Conservation (phyloP, 2,329 filamentous ascomycete species). For the Tolypocladium cylindrosporum region DNA sequence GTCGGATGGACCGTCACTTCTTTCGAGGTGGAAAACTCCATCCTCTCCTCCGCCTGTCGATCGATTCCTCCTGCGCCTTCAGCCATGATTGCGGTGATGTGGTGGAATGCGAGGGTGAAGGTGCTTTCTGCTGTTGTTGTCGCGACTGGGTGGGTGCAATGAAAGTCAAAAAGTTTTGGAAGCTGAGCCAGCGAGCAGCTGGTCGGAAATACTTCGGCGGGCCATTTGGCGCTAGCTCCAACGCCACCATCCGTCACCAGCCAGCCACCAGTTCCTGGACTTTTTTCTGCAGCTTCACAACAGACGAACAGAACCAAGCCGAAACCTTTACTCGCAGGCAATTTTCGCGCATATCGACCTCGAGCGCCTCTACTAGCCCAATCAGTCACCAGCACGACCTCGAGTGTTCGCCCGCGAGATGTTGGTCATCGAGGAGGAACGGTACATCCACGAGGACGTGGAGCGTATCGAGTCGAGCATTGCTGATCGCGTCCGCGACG, state of each 20-base stretch:
- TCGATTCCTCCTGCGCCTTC: conserved; percentile 70
- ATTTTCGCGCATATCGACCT: not conserved
- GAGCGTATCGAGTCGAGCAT: conserved; percentile 93
- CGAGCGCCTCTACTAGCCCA: not conserved
- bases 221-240: not conserved
- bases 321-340: not conserved
- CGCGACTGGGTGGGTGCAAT: not conserved
- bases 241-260: not conserved
- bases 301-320: not conserved
- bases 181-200: not conserved
- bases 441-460: conserved; percentile 90
- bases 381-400: not conserved
- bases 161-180: conserved; percentile 16
- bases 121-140: not conserved
- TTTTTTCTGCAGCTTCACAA: not conserved
- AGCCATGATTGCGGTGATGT: conserved; percentile 55
- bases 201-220: conserved; percentile 21
- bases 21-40: conserved; percentile 97
- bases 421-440: conserved; percentile 88
- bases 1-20: conserved; percentile 93
- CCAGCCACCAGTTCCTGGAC: not conserved
- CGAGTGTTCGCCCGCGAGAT: conserved; percentile 28
- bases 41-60: conserved; percentile 86
- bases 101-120: not conserved
- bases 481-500: conserved; percentile 77